Conservation (phyloP, 331 rosid species). For the Spiraea crenata region DNA sequence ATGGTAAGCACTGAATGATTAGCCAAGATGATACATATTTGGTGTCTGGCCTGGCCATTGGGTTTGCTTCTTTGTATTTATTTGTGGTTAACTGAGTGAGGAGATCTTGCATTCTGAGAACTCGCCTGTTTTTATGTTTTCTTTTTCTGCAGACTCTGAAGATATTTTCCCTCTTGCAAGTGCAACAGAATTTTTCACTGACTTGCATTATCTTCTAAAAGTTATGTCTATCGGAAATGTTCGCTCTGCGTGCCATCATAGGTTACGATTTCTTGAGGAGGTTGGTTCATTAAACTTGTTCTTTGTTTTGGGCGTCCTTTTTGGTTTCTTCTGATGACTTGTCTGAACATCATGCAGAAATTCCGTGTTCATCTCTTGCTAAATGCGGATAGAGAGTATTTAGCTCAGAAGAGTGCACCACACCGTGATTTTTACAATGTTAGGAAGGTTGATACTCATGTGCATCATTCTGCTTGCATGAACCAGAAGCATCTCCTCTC, state of each 20-base stretch:
- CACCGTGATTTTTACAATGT: constrained; percentile 87
- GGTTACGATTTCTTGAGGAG: constrained; percentile 81
- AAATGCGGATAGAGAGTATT: constrained; percentile 63
- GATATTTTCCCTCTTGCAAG: constrained; percentile 77
- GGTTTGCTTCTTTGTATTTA: neutral
- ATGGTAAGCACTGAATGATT: constrained; percentile 44
- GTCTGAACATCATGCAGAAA: constrained; percentile 57
- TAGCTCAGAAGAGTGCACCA: constrained; percentile 70
- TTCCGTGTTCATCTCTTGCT: constrained; percentile 80
- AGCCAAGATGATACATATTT: constrained; percentile 8
- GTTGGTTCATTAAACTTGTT: constrained; percentile 35
- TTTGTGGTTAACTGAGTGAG: constrained; percentile 19
- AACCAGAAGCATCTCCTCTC: constrained; percentile 86
- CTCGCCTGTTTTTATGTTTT: constrained; percentile 17
- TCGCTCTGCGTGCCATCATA: constrained; percentile 74
- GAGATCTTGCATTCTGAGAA: constrained; percentile 21
- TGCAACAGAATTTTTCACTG: constrained; percentile 74
- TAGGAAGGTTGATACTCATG: constrained; percentile 84
- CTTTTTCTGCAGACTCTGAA: constrained; percentile 44
- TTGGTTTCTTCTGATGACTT: constrained; percentile 33
- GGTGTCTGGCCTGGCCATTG: neutral
- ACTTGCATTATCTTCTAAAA: constrained; percentile 67
- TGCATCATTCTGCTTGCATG: constrained; percentile 96
- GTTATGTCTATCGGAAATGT: constrained; percentile 72
- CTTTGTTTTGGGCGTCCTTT: constrained; percentile 17